Evolutionary conservation across 495 filamentous ascomycete species (phyloP), one percentile per base, ranked within the genome.

Genomic region (Annulohypoxylon moriforme): DNA sequence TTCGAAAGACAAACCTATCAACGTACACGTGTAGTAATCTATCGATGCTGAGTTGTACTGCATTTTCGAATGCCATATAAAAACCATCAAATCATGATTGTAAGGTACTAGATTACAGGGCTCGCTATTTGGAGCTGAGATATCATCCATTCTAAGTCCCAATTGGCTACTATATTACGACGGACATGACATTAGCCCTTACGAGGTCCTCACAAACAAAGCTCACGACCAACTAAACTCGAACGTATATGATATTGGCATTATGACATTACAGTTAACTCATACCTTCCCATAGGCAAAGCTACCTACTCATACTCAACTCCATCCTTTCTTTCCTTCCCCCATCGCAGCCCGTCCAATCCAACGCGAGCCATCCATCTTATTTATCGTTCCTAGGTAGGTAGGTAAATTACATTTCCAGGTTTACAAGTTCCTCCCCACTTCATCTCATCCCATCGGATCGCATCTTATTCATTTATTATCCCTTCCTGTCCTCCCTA

Each of bases 211-310:
- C 44, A 9, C 44, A 9, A 47, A 16, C 3, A 40, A 40, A n/a
- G n/a, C n/a, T n/a, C 46, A 25, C 20, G 11, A 22, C 9, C 46
- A 49, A 9, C 8, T 20, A 4, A 49, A 25, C 1, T 25, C 18
- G 25, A 49, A 49, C n/a, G 25, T 49, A 52, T 27, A 25, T 24
- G 3, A 52, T 52, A 52, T n/a, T 52, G 47, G 24, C 47, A 52
- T 52, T 52, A 52, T 14, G 47, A 13, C 47, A 52, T 52, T 31
- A 52, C 47, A 25, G 24, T 29, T 29, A 62, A 63, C 25, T 42
- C 60, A 22, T 38, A 40, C 46, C 44, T 9, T 11, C 24, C 38
- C 38, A 59, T 24, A 24, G 34, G 27, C 27, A 29, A 29, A 29
- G 27, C 27, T 29, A 29, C 27, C 27, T 29, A 29, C 27, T 29